phyloP scores from a whole-genome alignment of 2,329 filamentous ascomycete genomes.

The Penicillium griseofulvum region DNA sequence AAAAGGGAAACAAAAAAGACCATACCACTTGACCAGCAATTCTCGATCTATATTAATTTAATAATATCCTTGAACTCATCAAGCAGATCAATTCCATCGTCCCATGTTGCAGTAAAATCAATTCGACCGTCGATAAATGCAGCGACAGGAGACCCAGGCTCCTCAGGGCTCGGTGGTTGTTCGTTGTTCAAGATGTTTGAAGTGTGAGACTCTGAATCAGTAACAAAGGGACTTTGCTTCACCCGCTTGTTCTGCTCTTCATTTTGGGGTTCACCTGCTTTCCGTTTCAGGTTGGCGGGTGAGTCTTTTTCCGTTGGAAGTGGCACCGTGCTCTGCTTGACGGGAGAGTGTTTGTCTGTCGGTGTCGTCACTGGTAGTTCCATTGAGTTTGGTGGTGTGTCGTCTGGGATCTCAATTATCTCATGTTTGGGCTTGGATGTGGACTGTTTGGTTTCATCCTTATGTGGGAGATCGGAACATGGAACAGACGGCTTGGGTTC shows the following conservation, averaged over 20 bases:
- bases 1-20: neutral
- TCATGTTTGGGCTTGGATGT: neutral
- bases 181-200: neutral
- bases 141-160: neutral
- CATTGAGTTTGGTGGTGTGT: neutral
- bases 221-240: neutral
- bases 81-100: constrained; percentile 38
- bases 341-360: neutral
- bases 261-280: neutral
- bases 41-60: constrained; percentile 26
- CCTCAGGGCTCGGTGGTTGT: neutral
- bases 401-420: constrained; percentile 8
- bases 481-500: neutral
- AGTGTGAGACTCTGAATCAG: neutral
- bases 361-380: neutral
- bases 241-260: neutral
- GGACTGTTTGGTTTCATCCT: neutral
- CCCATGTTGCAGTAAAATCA: constrained; percentile 24
- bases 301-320: neutral
- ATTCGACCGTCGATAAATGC: neutral
- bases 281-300: constrained; percentile 3
- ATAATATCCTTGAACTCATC: constrained; percentile 44
- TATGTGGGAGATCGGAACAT: neutral
- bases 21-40: neutral
- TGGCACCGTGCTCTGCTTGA: neutral